Evolutionary conservation across 2,329 filamentous ascomycete genomes (phyloP).

Genomic region (Penicillium crustosum): DNA sequence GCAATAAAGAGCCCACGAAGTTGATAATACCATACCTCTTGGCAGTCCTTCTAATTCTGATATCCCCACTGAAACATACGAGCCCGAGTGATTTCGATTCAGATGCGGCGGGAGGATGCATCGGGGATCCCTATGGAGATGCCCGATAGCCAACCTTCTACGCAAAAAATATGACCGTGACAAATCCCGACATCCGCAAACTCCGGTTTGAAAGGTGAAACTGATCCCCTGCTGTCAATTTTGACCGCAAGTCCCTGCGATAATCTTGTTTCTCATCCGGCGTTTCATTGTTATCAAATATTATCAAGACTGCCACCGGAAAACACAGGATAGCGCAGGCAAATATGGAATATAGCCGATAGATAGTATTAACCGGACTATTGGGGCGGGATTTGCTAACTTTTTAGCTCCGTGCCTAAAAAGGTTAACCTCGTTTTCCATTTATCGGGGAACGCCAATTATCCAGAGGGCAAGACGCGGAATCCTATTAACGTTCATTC

Average conservation of each 20-base stretch:
- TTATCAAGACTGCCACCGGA: background rate
- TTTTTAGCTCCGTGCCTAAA: background rate
- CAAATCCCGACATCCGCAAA: background rate
- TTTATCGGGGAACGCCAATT: background rate
- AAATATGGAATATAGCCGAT: background rate
- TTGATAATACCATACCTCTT: background rate
- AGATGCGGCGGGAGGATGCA: background rate
- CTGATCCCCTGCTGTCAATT: background rate
- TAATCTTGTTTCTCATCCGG: background rate
- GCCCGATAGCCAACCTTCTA: too few relatives aligned
- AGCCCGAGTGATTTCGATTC: background rate
- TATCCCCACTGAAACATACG: background rate
- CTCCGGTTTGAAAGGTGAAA: background rate
- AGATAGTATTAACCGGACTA: background rate
- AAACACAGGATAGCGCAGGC: background rate
- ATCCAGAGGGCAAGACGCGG: background rate
- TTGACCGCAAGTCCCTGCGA: constrained; percentile 1
- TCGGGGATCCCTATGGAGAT: background rate
- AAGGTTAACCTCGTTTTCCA: background rate
- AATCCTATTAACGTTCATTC: background rate
- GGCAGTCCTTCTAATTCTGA: background rate
- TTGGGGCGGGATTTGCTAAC: too few relatives aligned
- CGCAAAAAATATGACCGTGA: background rate
- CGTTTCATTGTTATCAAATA: background rate
- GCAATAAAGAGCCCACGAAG: background rate